Percentiles rank a stretch among this genome's conserved stretches.
These are phyloP conservation scores for Mycena rebaudengoi DNA, from an alignment of 768 basidiomycete species.

Conservation along the genomic window DNA sequence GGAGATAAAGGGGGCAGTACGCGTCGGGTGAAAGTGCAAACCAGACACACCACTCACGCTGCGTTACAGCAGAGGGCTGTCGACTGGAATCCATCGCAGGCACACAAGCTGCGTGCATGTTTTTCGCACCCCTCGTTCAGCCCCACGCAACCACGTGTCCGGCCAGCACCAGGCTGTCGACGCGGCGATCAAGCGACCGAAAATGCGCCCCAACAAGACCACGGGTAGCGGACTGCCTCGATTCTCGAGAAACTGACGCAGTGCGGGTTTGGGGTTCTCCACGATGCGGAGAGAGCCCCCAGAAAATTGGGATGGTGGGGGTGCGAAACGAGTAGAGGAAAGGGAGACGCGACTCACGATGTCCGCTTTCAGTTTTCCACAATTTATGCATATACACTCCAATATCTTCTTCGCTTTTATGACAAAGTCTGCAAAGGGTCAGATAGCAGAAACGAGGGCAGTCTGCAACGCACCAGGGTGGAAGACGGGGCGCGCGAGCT, in stretches of 20 bases:
- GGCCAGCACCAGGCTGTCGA: conserved; percentile 74
- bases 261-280: conserved; percentile 95
- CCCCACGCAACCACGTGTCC: conserved; percentile 89
- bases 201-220: conserved; percentile 72
- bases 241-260: conserved; percentile 77
- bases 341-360: conserved; percentile 86
- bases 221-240: conserved; percentile 85
- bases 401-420: conserved; percentile 99
- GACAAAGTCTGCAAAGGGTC: conserved; percentile 78
- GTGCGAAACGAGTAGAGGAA: conserved; percentile 93
- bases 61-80: conserved; percentile 75
- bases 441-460: neutral
- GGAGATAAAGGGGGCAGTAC: conserved; percentile 67
- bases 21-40: conserved; percentile 70
- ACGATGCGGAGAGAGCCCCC: conserved; percentile 93
- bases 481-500: conserved; percentile 93
- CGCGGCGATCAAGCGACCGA: conserved; percentile 95
- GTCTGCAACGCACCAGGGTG: conserved; percentile 80
- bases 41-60: conserved; percentile 62
- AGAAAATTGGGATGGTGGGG: conserved; percentile 95
- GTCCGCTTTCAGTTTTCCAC: conserved; percentile 96
- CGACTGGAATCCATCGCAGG: conserved; percentile 55
- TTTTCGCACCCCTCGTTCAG: conserved; percentile 94
- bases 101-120: conserved; percentile 41
- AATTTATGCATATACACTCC: conserved; percentile 98